Conservation (phyloP, 1,284 basidiomycete genomes). For the Apiotrichum akiyoshidainum region DNA sequence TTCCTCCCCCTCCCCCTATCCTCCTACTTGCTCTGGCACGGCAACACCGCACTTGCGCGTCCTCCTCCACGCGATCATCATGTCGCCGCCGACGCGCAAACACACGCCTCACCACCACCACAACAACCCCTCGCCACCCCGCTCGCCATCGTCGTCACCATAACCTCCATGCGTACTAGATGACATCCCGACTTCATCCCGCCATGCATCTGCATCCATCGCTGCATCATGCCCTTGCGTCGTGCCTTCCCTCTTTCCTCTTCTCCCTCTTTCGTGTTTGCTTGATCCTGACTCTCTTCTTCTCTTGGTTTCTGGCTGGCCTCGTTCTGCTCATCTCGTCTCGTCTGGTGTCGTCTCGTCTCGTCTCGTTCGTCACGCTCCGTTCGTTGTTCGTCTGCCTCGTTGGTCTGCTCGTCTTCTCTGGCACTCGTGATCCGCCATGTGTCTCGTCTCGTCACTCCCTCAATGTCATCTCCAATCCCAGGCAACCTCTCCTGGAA, state of each 20-base stretch:
- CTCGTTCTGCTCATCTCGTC: slow-evolving; percentile 3
- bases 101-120: too few relatives aligned
- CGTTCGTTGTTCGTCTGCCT: too few relatives aligned
- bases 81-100: too few relatives aligned
- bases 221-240: not conserved
- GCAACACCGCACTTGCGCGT: not conserved
- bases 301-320: not conserved
- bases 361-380: not conserved
- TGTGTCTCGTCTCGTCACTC: not conserved
- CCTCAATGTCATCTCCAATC: not conserved
- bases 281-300: slow-evolving; percentile 5
- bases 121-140: too few relatives aligned
- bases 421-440: not conserved
- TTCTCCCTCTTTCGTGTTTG: not conserved
- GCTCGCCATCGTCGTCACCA: too few relatives aligned
- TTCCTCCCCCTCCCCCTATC: not conserved
- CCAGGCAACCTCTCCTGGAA: slow-evolving; percentile 62
- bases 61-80: too few relatives aligned
- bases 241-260: not conserved
- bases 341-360: not conserved
- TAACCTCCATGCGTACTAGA: too few relatives aligned
- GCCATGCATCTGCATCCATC: too few relatives aligned
- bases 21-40: not conserved
- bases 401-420: not conserved
- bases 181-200: too few relatives aligned